phyloP scores from a whole-genome alignment of 805 yeast species.

The Yueomyces sp. region DNA sequence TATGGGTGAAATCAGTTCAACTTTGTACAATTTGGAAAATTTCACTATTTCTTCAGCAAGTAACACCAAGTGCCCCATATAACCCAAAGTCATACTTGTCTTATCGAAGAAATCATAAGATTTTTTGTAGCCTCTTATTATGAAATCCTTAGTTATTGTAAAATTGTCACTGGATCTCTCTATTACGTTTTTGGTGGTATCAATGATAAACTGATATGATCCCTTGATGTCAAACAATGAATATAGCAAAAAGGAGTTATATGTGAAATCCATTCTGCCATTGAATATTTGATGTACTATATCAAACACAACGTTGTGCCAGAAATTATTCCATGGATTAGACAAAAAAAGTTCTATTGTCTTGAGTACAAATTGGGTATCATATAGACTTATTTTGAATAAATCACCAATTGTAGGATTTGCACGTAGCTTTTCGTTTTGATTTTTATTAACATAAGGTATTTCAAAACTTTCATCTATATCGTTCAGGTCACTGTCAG shows the following conservation, averaged over 20 bases:
- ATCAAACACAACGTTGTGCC: constrained; percentile 96
- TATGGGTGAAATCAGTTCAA: constrained; percentile 21
- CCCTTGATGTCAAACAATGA: constrained; percentile 17
- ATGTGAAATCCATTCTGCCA: constrained; percentile 76
- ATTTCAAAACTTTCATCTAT: constrained; percentile 23
- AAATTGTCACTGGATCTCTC: constrained; percentile 26
- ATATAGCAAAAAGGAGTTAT: constrained; percentile 57
- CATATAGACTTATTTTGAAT: constrained; percentile 70
- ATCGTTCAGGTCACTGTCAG: constrained; percentile 9
- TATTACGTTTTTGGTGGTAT: background rate
- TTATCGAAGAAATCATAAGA: constrained; percentile 48
- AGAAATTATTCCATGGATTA: constrained; percentile 93
- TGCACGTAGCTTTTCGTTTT: constrained; percentile 30
- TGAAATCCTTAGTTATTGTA: constrained; percentile 42
- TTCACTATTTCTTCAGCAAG: constrained; percentile 94
- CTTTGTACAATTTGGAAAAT: constrained; percentile 37
- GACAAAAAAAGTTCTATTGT: constrained; percentile 65
- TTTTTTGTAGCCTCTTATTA: constrained; percentile 46
- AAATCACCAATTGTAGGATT: constrained; percentile 76
- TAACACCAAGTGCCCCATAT: constrained; percentile 91
- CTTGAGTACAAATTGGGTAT: constrained; percentile 51
- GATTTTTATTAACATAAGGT: constrained; percentile 27
- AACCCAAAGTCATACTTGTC: constrained; percentile 65
- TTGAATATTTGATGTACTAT: constrained; percentile 87
- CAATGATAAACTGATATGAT: constrained; percentile 7